Evolutionary conservation across 306 rosid genomes (phyloP).

Genomic region (Heteromeles arbutifolia): DNA sequence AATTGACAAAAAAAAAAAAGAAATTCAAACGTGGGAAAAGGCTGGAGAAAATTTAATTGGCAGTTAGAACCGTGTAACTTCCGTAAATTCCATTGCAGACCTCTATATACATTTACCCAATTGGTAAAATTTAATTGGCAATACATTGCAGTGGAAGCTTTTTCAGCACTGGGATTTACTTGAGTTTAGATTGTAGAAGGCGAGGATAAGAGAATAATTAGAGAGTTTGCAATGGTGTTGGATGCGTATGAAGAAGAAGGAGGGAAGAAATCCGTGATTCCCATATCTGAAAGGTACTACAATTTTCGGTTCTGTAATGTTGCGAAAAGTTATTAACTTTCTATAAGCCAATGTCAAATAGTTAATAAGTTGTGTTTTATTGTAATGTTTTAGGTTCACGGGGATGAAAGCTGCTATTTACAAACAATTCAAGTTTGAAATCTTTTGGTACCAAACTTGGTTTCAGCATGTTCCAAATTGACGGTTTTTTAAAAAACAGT

Average conservation of each 20-base stretch:
- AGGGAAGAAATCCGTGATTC: conserved; percentile 23
- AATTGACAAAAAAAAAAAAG: too few relatives aligned
- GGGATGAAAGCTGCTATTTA: conserved; percentile 84
- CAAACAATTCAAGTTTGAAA: conserved; percentile 56
- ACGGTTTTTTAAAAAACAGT: conserved; percentile 19
- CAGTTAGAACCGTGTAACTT: too few relatives aligned
- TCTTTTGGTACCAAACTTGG: conserved; percentile 49
- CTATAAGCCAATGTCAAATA: not conserved
- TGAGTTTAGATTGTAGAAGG: conserved; percentile 38
- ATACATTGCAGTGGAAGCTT: too few relatives aligned
- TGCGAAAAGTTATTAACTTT: not conserved
- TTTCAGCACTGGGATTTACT: too few relatives aligned
- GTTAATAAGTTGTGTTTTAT: conserved; percentile 7
- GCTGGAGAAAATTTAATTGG: too few relatives aligned
- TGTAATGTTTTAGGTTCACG: conserved; percentile 60
- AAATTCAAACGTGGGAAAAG: too few relatives aligned
- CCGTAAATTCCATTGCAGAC: too few relatives aligned
- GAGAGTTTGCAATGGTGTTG: conserved; percentile 68
- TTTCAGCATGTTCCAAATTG: conserved; percentile 32
- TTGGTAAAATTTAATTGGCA: too few relatives aligned
- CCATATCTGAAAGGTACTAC: conserved; percentile 61
- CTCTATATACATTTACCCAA: too few relatives aligned
- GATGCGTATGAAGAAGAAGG: conserved; percentile 44
- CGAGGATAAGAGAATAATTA: conserved; percentile 64
- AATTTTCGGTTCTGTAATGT: not conserved